Conservation (phyloP, 805 yeast genomes). For the Ogataea populi-albae region DNA sequence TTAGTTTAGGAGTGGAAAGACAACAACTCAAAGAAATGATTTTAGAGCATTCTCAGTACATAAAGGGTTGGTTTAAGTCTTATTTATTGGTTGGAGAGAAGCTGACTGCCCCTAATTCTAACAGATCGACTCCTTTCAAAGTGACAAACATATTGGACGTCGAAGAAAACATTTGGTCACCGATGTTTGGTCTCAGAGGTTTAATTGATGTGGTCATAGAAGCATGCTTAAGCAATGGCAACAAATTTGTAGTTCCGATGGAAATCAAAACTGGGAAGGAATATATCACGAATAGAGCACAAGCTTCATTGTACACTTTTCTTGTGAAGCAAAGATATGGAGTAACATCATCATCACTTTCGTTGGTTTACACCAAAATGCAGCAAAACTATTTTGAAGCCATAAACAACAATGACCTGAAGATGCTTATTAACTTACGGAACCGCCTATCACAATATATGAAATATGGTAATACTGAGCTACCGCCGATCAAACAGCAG, state of each 20-base stretch:
- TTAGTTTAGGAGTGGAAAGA: slow-evolving; percentile 50
- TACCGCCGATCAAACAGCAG: slow-evolving; percentile 54
- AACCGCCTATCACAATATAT: slow-evolving; percentile 63
- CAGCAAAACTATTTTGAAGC: slow-evolving; percentile 42
- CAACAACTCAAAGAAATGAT: slow-evolving; percentile 44
- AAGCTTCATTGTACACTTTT: slow-evolving; percentile 77
- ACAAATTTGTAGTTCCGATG: slow-evolving; percentile 66
- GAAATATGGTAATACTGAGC: slow-evolving; percentile 44
- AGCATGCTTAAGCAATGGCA: slow-evolving; percentile 43
- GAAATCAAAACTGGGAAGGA: slow-evolving; percentile 87
- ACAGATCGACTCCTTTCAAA: slow-evolving; percentile 37
- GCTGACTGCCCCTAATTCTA: slow-evolving; percentile 9
- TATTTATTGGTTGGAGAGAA: too few relatives aligned
- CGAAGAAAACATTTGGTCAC: slow-evolving; percentile 92
- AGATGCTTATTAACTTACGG: slow-evolving; percentile 66
- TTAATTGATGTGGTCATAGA: slow-evolving; percentile 84
- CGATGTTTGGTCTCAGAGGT: slow-evolving; percentile 85
- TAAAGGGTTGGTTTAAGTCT: slow-evolving; percentile 50
- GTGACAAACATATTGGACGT: slow-evolving; percentile 70
- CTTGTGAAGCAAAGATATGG: slow-evolving; percentile 78
- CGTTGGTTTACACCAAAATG: slow-evolving; percentile 72
- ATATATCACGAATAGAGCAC: slow-evolving; percentile 74
- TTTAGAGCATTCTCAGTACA: slow-evolving; percentile 46
- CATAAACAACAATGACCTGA: slow-evolving; percentile 53
- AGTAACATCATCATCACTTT: slow-evolving; percentile 57